phyloP scores from a whole-genome alignment of 352 stramenopile species.

The Pilasporangium apinafurcum region DNA sequence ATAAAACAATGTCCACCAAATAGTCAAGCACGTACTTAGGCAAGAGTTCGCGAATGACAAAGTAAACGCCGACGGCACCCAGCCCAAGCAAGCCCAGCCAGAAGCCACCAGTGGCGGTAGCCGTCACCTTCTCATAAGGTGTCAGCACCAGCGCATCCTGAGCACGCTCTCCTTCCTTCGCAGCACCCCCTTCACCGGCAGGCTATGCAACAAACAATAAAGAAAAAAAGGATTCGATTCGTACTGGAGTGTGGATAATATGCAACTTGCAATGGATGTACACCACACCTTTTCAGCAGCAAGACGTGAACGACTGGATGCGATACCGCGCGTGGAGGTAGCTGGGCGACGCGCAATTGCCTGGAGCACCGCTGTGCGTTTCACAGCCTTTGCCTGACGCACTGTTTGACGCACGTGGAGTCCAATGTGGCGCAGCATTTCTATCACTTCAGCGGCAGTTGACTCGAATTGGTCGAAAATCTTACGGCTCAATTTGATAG shows the following conservation, averaged over 20 bases:
- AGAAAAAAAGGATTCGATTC: background rate
- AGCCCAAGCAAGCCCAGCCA: constrained; percentile 86
- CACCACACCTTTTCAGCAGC: constrained; percentile 49
- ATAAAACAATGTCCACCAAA: background rate
- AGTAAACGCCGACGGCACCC: constrained; percentile 86
- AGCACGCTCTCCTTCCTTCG: constrained; percentile 40
- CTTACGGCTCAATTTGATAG: no score
- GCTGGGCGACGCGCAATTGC: constrained; percentile 9
- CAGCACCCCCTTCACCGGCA: constrained; percentile 19
- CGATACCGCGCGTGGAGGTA: constrained; percentile 19
- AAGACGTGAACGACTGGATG: constrained; percentile 37
- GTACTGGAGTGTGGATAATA: background rate
- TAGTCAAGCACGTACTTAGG: constrained; percentile 57
- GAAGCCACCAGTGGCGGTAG: constrained; percentile 80
- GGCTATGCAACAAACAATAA: constrained; percentile 11
- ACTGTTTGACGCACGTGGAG: constrained; percentile 12
- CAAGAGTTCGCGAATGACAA: constrained; percentile 89
- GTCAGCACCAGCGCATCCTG: constrained; percentile 86
- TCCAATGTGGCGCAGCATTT: constrained; percentile 29
- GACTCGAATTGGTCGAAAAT: no score
- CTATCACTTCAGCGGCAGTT: background rate
- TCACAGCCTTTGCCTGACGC: constrained; percentile 12
- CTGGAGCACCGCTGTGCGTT: constrained; percentile 20
- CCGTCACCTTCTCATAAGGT: constrained; percentile 92
- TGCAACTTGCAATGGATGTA: background rate